Percentiles rank a stretch among this genome's conserved stretches.
phyloP scores from a whole-genome alignment of 345 rosid genomes.

The Nephelium lappaceum region DNA sequence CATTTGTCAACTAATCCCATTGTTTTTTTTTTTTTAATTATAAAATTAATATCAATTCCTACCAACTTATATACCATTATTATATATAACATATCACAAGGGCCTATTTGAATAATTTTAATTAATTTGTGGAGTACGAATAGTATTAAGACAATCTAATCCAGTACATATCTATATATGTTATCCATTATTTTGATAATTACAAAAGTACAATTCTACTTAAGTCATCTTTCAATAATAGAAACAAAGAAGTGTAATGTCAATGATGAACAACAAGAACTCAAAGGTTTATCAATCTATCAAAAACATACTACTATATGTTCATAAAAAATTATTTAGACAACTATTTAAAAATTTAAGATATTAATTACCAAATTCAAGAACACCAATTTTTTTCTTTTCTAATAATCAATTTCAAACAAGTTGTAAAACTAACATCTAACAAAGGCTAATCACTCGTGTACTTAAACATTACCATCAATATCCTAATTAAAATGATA shows the following conservation, averaged over 20 bases:
- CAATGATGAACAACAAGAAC: no score
- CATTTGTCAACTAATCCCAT: constrained; percentile 17
- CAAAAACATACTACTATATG: no score
- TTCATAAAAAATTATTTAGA: no score
- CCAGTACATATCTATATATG: not conserved
- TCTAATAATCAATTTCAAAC: no score
- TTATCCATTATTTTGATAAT: not conserved
- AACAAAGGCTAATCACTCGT: not conserved
- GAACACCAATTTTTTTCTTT: no score
- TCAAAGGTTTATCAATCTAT: no score
- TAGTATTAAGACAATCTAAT: not conserved
- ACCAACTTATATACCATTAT: not conserved
- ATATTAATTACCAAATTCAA: no score
- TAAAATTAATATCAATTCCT: not conserved
- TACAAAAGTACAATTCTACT: not conserved
- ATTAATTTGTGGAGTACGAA: not conserved
- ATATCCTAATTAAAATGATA: not conserved
- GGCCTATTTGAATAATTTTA: not conserved
- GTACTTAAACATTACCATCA: not conserved
- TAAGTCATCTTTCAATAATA: not conserved
- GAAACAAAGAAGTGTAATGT: not conserved
- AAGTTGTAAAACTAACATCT: no score
- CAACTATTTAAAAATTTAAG: no score
- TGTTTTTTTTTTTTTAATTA: not conserved
- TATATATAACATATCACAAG: not conserved